Evolutionary conservation across 2,329 filamentous ascomycete genomes (phyloP).

Genomic region (Allantophomopsis cytisporea): DNA sequence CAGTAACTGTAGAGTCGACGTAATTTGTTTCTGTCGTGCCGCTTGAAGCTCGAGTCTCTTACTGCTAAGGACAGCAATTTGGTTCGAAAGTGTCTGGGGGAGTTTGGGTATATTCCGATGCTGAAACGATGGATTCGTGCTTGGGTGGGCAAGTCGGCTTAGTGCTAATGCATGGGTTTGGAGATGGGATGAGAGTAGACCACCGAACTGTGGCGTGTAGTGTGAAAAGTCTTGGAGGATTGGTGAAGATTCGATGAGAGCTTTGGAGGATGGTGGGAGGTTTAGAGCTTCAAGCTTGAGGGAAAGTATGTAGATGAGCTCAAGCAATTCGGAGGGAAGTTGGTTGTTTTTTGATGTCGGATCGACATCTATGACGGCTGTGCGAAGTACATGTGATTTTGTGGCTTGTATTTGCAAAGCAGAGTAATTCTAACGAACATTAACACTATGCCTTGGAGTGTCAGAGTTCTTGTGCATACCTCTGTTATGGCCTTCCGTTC

Average conservation of each 20-base stretch:
- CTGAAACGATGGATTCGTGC: conserved; percentile 34
- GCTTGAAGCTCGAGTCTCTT: conserved; percentile 23
- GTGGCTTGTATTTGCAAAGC: conserved; percentile 22
- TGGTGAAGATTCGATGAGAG: conserved; percentile 33
- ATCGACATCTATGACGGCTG: conserved; percentile 32
- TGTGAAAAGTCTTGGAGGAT: conserved; percentile 32
- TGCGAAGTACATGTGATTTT: conserved; percentile 34
- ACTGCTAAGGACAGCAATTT: conserved; percentile 23
- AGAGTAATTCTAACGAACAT: no score
- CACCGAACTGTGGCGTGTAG: conserved; percentile 32
- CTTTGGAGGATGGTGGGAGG: conserved; percentile 21
- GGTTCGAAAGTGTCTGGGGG: conserved; percentile 22
- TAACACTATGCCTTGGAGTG: no score
- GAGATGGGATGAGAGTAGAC: conserved; percentile 34
- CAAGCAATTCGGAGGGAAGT: conserved; percentile 31
- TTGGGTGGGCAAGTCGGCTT: conserved; percentile 31
- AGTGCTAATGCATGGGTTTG: conserved; percentile 33
- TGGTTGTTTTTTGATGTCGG: conserved; percentile 12
- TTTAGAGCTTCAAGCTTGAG: conserved; percentile 22
- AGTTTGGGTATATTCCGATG: conserved; percentile 41
- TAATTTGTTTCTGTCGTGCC: conserved; percentile 21
- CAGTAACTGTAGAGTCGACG: conserved; percentile 14
- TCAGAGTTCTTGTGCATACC: conserved; percentile 19
- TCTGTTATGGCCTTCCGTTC: conserved; percentile 34
- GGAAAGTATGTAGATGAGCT: conserved; percentile 41